phyloP scores from a whole-genome alignment of 2,329 filamentous ascomycete genomes.

The Berkeleyomyces rouxiae region DNA sequence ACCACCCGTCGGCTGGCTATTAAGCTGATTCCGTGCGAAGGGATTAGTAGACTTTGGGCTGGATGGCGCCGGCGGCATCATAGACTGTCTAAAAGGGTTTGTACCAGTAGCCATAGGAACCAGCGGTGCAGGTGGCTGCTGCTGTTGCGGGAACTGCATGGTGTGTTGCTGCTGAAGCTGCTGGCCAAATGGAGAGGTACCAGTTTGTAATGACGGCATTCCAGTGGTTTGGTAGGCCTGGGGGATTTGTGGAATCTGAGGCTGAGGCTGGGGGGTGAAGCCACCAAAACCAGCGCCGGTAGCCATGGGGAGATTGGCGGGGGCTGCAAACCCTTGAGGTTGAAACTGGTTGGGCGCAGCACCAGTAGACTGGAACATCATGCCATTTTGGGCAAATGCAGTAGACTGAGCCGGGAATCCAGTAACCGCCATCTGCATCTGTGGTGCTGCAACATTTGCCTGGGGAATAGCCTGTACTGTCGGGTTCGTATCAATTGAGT shows the following conservation, averaged over 20 bases:
- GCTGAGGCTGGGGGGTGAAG: constrained; percentile 18
- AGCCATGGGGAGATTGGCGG: constrained; percentile 15
- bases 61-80: constrained; percentile 40
- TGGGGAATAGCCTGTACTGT: constrained; percentile 33
- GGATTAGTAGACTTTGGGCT: constrained; percentile 65
- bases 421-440: constrained; percentile 19
- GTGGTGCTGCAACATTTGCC: constrained; percentile 16
- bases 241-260: constrained; percentile 19
- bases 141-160: constrained; percentile 21
- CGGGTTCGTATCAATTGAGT: constrained; percentile 79
- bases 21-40: constrained; percentile 45
- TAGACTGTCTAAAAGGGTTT: constrained; percentile 89
- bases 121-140: constrained; percentile 24
- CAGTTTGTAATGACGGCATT: constrained; percentile 12
- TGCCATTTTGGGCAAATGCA: constrained; percentile 18
- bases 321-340: constrained; percentile 3
- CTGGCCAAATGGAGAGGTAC: constrained; percentile 3
- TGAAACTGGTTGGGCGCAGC: constrained; percentile 18
- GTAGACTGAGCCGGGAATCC: constrained; percentile 26
- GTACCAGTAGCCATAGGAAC: constrained; percentile 29
- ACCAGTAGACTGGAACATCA: constrained; percentile 16
- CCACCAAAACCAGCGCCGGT: constrained; percentile 13
- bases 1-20: constrained; percentile 16
- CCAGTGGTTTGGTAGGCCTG: constrained; percentile 18
- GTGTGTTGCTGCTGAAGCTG: constrained; percentile 21